phyloP scores from a whole-genome alignment of 768 basidiomycete species.

The Coprinopsis sp. region DNA sequence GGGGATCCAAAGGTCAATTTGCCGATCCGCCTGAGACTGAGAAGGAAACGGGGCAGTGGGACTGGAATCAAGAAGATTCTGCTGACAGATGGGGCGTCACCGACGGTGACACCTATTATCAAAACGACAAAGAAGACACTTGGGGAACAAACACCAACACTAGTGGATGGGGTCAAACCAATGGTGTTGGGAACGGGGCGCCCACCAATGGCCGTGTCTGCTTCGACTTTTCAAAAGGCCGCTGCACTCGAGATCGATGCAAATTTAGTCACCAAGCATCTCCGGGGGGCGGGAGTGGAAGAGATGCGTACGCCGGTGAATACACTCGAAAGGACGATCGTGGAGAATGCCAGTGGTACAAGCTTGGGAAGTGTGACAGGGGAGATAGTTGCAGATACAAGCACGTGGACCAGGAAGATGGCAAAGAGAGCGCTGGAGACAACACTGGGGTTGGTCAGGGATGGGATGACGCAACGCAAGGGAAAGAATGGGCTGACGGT shows the following conservation, averaged over 20 bases:
- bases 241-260: background rate
- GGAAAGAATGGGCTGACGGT: too few relatives aligned
- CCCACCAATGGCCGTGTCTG: background rate
- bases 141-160: background rate
- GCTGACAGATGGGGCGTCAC: too few relatives aligned
- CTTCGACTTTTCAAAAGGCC: background rate
- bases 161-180: background rate
- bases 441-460: too few relatives aligned
- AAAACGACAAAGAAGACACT: too few relatives aligned
- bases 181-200: background rate
- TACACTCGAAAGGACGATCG: too few relatives aligned
- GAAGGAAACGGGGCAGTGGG: too few relatives aligned
- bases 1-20: too few relatives aligned
- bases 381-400: constrained; percentile 26
- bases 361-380: constrained; percentile 29
- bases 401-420: constrained; percentile 23
- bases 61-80: too few relatives aligned
- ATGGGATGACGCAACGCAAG: constrained; percentile 3
- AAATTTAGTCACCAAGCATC: constrained; percentile 4
- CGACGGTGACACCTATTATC: too few relatives aligned
- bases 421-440: too few relatives aligned
- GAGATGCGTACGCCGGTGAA: background rate
- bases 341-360: constrained; percentile 30
- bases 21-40: too few relatives aligned
- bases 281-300: background rate